phyloP scores from a whole-genome alignment of 2,329 filamentous ascomycete genomes.

The Atkinsonella texensis region DNA sequence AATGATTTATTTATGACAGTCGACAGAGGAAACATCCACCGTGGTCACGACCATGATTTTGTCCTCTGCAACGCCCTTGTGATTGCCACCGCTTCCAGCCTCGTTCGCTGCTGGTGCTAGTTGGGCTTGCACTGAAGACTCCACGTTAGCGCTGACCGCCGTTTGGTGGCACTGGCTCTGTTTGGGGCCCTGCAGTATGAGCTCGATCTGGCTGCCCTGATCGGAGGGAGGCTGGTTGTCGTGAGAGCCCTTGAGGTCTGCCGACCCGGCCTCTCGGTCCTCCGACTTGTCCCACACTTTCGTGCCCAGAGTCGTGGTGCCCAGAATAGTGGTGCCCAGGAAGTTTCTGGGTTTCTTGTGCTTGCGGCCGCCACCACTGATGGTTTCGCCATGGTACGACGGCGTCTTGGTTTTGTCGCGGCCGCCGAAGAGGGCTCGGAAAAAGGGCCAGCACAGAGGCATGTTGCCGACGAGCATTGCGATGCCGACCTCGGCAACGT shows the following conservation, averaged over 20 bases:
- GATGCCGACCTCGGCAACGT: conserved; percentile 45
- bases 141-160: conserved; percentile 7
- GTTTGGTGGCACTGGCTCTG: conserved; percentile 7
- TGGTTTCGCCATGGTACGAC: conserved; percentile 12
- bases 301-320: conserved; percentile 4
- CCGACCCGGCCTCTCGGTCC: conserved; percentile 11
- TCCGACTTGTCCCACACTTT: conserved; percentile 19
- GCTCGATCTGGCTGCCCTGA: conserved; percentile 19
- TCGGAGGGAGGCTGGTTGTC: conserved; percentile 5
- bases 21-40: conserved; percentile 15
- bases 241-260: neutral
- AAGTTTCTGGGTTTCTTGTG: conserved; percentile 7
- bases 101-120: conserved; percentile 3
- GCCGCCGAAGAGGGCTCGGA: conserved; percentile 28
- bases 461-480: conserved; percentile 49
- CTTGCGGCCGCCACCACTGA: conserved; percentile 8
- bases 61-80: conserved; percentile 6
- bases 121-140: neutral
- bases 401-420: conserved; percentile 13
- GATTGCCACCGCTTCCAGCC: neutral
- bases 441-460: conserved; percentile 45
- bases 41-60: conserved; percentile 17
- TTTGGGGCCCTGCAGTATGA: conserved; percentile 11
- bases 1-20: neutral
- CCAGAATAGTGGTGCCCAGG: conserved; percentile 10